Conservation (phyloP, 83 land plant species). For the Picea mariana region DNA sequence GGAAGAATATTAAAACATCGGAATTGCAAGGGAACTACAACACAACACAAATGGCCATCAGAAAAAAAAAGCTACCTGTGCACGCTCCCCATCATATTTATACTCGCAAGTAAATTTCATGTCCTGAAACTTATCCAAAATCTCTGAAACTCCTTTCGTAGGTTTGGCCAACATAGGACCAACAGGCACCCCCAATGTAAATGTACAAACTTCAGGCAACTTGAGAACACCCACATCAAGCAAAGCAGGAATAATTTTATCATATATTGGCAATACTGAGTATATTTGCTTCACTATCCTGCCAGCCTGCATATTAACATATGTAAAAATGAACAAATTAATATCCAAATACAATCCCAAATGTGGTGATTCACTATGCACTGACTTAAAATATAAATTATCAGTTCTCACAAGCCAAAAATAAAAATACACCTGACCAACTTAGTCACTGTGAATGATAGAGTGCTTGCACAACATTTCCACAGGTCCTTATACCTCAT, state of each 20-base stretch:
- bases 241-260: constrained; percentile 71
- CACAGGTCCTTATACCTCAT: too few relatives aligned
- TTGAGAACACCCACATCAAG: constrained; percentile 72
- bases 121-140: constrained; percentile 92
- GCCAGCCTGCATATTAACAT: constrained; percentile 61
- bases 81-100: constrained; percentile 99
- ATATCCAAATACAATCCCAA: too few relatives aligned
- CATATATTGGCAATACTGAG: constrained; percentile 90
- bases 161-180: constrained; percentile 99
- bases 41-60: neutral
- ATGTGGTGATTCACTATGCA: too few relatives aligned
- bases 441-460: too few relatives aligned
- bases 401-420: too few relatives aligned
- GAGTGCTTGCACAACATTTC: too few relatives aligned
- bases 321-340: neutral
- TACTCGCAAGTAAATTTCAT: constrained; percentile 93
- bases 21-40: neutral
- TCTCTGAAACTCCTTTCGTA: constrained; percentile 91
- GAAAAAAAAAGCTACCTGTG: constrained; percentile 65
- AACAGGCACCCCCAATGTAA: constrained; percentile 87
- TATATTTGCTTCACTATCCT: constrained; percentile 87
- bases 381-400: too few relatives aligned
- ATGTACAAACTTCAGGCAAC: constrained; percentile 70
- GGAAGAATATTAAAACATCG: neutral
- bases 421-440: too few relatives aligned